Evolutionary conservation across 768 basidiomycete genomes (phyloP), one percentile per base, ranked within the genome.

Genomic region (Boletales sp.): DNA sequence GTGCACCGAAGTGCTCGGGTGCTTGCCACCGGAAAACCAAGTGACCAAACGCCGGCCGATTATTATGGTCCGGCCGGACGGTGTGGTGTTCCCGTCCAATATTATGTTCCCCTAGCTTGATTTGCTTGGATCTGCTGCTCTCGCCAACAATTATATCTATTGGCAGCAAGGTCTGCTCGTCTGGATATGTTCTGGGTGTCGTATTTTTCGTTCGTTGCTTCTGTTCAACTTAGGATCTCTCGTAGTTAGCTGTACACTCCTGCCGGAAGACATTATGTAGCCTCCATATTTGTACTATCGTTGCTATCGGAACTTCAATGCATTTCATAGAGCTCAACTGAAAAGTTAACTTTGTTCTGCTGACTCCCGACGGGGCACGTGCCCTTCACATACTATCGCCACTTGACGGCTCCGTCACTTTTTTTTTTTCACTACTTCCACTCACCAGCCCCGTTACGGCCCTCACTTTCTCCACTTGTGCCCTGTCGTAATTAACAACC

Each of bases 81-180:
- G 91, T 40, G 82, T 94, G 52, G 85, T 94, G 46, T 90, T 90
- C 75, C 92, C 91, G 8, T 90, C 90, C 21, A 83, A 75, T 60
- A 77, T 82, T 30, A 79, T 85, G 79, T 91, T 90, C 75, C 88
- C 88, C 32, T 90, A 81, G 78, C 69, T 47, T 40, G 47, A 35
- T 50, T 43, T 35, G 9, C 12, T 35, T 41, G 36, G 43, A 45
- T 45, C 43, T 54, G 43, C 54, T 51, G 46, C 56, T 30, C 61
- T 53, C 48, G 52, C 5, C 55, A 56, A 60, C 41, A 57, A 24
- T 5, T 24, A 24, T 24, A 24, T 24, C 57, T 62, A 56, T 64
- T 40, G 48, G 67, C 66, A 60, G 66, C 63, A 38, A 7, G 65
- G 62, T 47, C 63, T 62, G 62, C 54, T 38, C 48, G 60, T 51